Base-by-base conservation (phyloP, 495 filamentous ascomycete genomes). In the Penicillium chermesinum region DNA sequence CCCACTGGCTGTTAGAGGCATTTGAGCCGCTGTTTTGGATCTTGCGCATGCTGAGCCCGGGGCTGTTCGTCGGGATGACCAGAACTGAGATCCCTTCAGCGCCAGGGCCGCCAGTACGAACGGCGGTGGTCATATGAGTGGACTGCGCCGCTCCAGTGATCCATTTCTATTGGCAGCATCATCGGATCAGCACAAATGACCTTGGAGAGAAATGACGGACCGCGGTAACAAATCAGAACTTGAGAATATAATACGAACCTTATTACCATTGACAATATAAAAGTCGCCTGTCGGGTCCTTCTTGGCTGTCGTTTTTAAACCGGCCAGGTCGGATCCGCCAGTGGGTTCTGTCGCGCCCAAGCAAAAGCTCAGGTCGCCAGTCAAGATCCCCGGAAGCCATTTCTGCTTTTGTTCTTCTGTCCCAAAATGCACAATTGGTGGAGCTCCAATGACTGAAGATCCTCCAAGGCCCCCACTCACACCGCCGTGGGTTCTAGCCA, bases 21-120 rank as follows among this genome's bases (percentile, higher is more conserved):
- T 55, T 49, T 4, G 64, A 60, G 5, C 85, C 73, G 1, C 85
- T 88, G 64, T 91, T 90, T 4, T 77, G 77, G 2, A 86, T 87
- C 74, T 88, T 89, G 65, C 85, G 86, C 37, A 78, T 63, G 53
- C 75, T 59, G 10, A 78, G 62, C 2, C 74, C 74, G 0, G 48
- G 41, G 0, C 60, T 56, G 14, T 67, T 66, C 32, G 75, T 50
- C 1, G 74, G 70, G 18, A 78, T 74, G 5, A 78, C 57, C 6
- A 78, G 53, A 0, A 73, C 58, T 0, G 70, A 73, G 17, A 78
- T 58, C 1, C 73, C 74, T 5, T 53, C 44, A 5, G 55, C 58
- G 1, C 72, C 71, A 7, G 65, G 41, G 1, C 68, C 71, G 2
- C 74, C 74, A 0, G 73, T 77, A 9, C 74, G 62, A 7, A 76